Evolutionary conservation across 1,139 yeast genomes (phyloP), one percentile per base, ranked within the genome.

Genomic region (Hansenula sp.): DNA sequence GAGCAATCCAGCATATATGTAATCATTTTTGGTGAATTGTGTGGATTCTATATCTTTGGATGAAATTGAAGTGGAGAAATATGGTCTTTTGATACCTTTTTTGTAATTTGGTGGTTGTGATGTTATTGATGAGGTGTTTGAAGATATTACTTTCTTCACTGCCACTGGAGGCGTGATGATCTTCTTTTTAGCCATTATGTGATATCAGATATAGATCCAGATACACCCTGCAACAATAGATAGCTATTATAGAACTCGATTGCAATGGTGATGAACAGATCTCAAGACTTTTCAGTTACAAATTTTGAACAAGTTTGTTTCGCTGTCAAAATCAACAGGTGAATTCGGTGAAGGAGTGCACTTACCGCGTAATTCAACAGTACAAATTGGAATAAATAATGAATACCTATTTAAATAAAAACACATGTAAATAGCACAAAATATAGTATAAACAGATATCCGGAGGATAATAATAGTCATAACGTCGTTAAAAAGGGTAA

Each of bases 41-140:
- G 44, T 33, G 5, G 29, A 29, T 1, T 44, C 4, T 14, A 37
- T 32, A 1, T 24, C 32, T 9, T 36, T 18, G 13, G 37, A 24
- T 41, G 45, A 12, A n/a, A 37, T 6, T 12, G 26, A 14, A 3
- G 40, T 40, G 33, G 62, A 50, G 39, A 44, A 41, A 40, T 45
- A 60, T 0, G 52, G 42, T 41, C 58, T 47, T 28, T 50, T 48
- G 4, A 39, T 44, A 6, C 64, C 63, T 24, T 46, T 33, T 29
- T 47, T 51, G 37, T 45, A 48, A 22, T 47, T 49, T 13, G 50
- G 45, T 19, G 42, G 37, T 13, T 36, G 17, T 1, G n/a, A 26
- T 14, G 20, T 24, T 4, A 24, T 8, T 11, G 34, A 10, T 4
- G 28, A 34, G 3, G 9, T 29, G 11, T 22, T 22, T 17, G 24